Base-by-base conservation (phyloP, 306 rosid species). In the Cucumis cinereus region DNA sequence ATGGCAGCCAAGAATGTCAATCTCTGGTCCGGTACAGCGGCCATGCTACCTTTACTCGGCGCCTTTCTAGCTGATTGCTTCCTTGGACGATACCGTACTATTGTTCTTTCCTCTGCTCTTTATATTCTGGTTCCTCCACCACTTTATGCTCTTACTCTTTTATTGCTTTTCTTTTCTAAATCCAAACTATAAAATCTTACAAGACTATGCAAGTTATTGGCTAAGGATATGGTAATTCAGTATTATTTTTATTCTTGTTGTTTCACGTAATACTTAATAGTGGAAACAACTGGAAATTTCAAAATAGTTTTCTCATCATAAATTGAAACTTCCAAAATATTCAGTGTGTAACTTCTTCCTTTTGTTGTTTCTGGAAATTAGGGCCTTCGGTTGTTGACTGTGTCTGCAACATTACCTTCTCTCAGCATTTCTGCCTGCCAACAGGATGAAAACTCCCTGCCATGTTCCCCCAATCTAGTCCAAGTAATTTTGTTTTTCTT, bases 381-480 rank as follows among this genome's bases (percentile, higher is more conserved):
- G 94, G 97, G 90, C 35, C 85, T 91, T 11, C 84, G 87, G 13
- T 78, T 88, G 80, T 77, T 89, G 83, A 80, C 94, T 22, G 8
- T 91, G 10, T 91, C 89, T 3, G 87, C 94, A 35, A 6, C 77
- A 61, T 59, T 89, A 76, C 88, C 84, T 57, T 84, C 89, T 63
- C 53, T 83, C 23, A 22, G 6, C 60, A 67, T 50, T 50, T 82
- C 82, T 17, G 76, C 70, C 61, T 81, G 86, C 79, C 70, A 84
- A 76, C 52, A 70, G 15, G 8, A 81, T 57, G 22, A 24, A 24
- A 56, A 71, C 12, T 16, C 41, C 45, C 55, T 22, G 1, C 49
- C 80, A 1, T 84, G 89, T 70, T 77, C 89, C 64, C 63, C 82
- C 1, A 43, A 68, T 20, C 79, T 6, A 26, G 24, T 70, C 63